A percentile compares a stretch with the other conserved stretches of the same genome.
Evolutionary conservation across 257 asterid genomes (phyloP).

Genomic region (Solanum chmielewskii): DNA sequence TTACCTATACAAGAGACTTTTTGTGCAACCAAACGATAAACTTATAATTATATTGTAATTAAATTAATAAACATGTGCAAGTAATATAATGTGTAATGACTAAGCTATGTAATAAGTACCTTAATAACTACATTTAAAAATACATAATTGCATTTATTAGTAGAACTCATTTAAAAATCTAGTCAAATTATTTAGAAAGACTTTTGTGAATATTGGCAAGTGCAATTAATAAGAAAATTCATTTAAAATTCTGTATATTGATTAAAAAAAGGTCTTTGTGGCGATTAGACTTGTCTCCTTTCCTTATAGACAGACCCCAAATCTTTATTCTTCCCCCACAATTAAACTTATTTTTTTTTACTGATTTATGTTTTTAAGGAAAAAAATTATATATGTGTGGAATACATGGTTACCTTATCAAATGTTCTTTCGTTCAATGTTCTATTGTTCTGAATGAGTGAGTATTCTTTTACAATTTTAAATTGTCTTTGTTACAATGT

Average conservation of each 20-base stretch:
- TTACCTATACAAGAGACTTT: too few species aligned
- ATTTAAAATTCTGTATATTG: too few species aligned
- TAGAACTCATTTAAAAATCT: not conserved
- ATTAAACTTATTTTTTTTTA: not conserved
- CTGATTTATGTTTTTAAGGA: not conserved
- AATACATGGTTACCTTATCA: slow-evolving; percentile 13
- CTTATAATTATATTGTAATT: too few species aligned
- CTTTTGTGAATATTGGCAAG: not conserved
- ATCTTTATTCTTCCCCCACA: not conserved
- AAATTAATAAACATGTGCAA: too few species aligned
- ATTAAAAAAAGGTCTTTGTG: not conserved
- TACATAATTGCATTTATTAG: not conserved
- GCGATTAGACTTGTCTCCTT: not conserved
- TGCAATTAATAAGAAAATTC: not conserved
- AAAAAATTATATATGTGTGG: slow-evolving; percentile 18
- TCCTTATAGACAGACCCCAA: not conserved
- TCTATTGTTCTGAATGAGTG: not conserved
- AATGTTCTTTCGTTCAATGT: too few species aligned
- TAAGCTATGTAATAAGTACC: too few species aligned
- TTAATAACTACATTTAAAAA: not conserved
- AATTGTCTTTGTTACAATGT: not conserved
- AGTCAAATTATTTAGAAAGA: not conserved
- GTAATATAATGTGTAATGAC: too few species aligned
- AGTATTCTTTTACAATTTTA: not conserved
- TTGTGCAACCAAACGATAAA: too few species aligned